A percentile compares a stretch with the other conserved stretches of the same genome.
These are phyloP conservation scores for Aureobasidium pullulans DNA, from an alignment of 2,329 filamentous ascomycete genomes.

Conservation along the genomic window DNA sequence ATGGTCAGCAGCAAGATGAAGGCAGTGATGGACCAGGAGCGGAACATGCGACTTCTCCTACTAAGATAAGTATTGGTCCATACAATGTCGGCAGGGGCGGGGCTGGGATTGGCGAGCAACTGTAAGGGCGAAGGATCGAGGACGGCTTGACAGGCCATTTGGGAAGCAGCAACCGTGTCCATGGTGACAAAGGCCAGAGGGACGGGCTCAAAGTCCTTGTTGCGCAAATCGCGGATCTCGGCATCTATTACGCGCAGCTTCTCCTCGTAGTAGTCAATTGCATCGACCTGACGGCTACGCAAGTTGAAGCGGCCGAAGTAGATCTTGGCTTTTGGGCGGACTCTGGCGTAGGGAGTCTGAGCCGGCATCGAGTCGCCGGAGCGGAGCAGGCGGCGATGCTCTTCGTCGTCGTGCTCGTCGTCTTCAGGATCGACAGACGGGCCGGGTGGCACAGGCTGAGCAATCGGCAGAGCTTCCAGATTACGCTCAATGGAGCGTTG, in stretches of 20 bases:
- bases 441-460: conserved; percentile 36
- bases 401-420: conserved; percentile 36
- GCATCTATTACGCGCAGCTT: conserved; percentile 72
- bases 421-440: conserved; percentile 20
- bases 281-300: conserved; percentile 68
- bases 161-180: conserved; percentile 84
- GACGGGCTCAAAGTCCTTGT: conserved; percentile 67
- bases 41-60: conserved; percentile 62
- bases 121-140: conserved; percentile 84
- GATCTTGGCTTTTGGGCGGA: conserved; percentile 62
- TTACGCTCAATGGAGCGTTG: conserved; percentile 44
- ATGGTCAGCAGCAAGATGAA: conserved; percentile 78
- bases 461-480: conserved; percentile 43
- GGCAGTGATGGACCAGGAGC: conserved; percentile 76
- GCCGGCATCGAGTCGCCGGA: conserved; percentile 37
- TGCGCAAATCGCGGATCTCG: conserved; percentile 60
- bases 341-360: conserved; percentile 34
- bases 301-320: conserved; percentile 73
- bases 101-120: conserved; percentile 76
- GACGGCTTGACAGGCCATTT: conserved; percentile 94
- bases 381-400: conserved; percentile 53
- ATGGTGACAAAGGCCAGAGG: conserved; percentile 94
- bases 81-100: conserved; percentile 84
- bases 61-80: conserved; percentile 90
- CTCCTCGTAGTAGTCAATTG: conserved; percentile 91